Evolutionary conservation across 768 basidiomycete genomes (phyloP).

Genomic region (Phallus indusiatus): DNA sequence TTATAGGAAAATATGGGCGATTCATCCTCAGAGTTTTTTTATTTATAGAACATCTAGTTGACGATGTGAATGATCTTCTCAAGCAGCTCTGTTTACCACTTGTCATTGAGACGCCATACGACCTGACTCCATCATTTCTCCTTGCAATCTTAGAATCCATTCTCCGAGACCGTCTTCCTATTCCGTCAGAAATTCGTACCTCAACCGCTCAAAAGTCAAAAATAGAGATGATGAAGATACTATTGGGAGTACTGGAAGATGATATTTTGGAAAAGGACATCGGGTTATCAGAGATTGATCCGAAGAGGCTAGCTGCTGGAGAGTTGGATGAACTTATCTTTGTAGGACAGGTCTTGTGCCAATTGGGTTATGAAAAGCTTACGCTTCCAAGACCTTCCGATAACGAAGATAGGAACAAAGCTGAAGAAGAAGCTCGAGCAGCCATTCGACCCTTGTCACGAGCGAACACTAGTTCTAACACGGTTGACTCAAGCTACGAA

Average conservation of each 20-base stretch:
- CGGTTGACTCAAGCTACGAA: conserved; percentile 3
- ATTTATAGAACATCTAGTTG: conserved; percentile 11
- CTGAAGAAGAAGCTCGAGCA: not conserved
- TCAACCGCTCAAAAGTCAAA: conserved; percentile 31
- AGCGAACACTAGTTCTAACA: not conserved
- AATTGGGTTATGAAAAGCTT: conserved; percentile 46
- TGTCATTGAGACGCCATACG: conserved; percentile 38
- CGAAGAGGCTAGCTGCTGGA: conserved; percentile 51
- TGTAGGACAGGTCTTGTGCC: conserved; percentile 58
- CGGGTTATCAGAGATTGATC: conserved; percentile 58
- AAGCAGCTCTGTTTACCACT: conserved; percentile 35
- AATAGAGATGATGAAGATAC: conserved; percentile 61
- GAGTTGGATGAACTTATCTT: conserved; percentile 58
- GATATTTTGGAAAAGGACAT: conserved; percentile 53
- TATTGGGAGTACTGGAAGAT: conserved; percentile 62
- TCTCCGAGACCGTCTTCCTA: conserved; percentile 43
- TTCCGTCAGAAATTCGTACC: conserved; percentile 26
- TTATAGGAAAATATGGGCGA: too few relatives aligned
- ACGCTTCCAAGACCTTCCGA: conserved; percentile 16
- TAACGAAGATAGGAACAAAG: not conserved
- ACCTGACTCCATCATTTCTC: conserved; percentile 65
- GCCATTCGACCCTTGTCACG: not conserved
- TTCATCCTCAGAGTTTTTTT: too few relatives aligned
- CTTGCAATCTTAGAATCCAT: conserved; percentile 62
- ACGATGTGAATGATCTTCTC: conserved; percentile 38